A percentile compares a stretch with the other conserved stretches of the same genome.
phyloP scores from a whole-genome alignment of 148 eudicot species.

The Camellia sinensis region DNA sequence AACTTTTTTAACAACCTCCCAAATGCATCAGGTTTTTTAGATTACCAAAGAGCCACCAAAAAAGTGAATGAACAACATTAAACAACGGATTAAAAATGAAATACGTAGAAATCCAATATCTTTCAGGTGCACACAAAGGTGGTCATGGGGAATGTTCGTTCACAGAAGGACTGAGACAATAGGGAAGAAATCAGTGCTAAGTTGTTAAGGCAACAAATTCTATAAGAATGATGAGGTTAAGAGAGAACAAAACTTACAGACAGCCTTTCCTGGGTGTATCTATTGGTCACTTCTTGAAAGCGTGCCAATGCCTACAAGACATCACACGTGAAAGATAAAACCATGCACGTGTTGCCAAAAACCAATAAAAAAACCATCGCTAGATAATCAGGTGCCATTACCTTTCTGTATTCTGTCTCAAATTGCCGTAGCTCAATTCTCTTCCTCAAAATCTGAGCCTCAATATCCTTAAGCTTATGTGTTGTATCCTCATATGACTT shows the following conservation, averaged over 20 bases:
- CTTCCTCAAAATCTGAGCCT: constrained; percentile 65
- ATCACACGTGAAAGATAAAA: constrained; percentile 10
- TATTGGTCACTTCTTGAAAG: constrained; percentile 86
- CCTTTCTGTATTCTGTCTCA: constrained; percentile 97
- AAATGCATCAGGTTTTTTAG: no score
- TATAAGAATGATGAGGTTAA: constrained; percentile 6
- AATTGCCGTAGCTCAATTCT: constrained; percentile 88
- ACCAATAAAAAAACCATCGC: neutral
- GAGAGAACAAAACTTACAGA: constrained; percentile 54
- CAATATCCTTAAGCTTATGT: constrained; percentile 55
- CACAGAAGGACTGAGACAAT: neutral
- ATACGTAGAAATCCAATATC: neutral
- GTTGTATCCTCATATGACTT: constrained; percentile 69
- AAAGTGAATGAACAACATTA: neutral
- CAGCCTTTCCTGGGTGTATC: constrained; percentile 90
- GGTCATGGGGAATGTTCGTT: neutral
- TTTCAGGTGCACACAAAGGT: constrained; percentile 4
- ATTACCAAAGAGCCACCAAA: no score
- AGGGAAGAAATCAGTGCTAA: neutral
- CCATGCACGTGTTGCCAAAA: neutral
- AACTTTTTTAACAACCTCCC: no score
- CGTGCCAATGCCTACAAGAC: constrained; percentile 79
- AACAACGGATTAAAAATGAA: neutral
- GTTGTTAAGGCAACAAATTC: neutral
- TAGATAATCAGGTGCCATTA: constrained; percentile 18